Base-by-base conservation (phyloP, 768 basidiomycete genomes). In the Mycena floridula region DNA sequence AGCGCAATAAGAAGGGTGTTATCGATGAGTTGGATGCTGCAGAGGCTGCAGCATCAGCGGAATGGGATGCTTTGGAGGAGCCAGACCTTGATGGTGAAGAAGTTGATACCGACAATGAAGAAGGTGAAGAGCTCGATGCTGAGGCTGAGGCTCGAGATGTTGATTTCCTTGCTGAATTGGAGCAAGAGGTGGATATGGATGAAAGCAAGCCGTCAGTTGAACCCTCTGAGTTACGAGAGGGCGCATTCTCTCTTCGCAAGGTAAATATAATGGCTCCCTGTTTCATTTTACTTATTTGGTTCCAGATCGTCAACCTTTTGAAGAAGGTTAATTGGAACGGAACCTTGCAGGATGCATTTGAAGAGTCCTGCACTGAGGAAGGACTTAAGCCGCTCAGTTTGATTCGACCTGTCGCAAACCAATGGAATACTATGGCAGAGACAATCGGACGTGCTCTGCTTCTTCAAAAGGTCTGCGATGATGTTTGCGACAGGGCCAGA, bases 291-390 rank as follows among this genome's bases (percentile, higher is more conserved):
- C 25, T 30, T 13, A 28, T n/a, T 26, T 9, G 13, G n/a, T 25
- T 42, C 20, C 16, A 45, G 44, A 39, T 45, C 16, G 39, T 37
- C 15, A 42, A 45, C 28, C 44, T 45, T 21, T 21, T 7, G 13
- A 45, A 45, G 38, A 45, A 45, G 28, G 44, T 45, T 25, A 26
- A 38, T 28, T 20, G 37, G 16, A 41, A 25, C 18, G 18, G 35
- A 16, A 40, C 13, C 6, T 16, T 45, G 16, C 37, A 37, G 16
- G 16, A 39, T 9, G 44, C 36, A 18, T 25, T 45, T 16, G 16
- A 42, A 15, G 37, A 25, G n/a, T 30, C 16, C 16, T 45, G 44
- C 25, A 40, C 13, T n/a, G n/a, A 30, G 28, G 9, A 30, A 9
- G 28, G 28, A n/a, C n/a, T 30, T n/a, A 30, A 30, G n/a, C 28